Percentiles rank a stretch among this genome's conserved stretches.
These are phyloP conservation scores for Termitomyces sp. DNA, from an alignment of 768 basidiomycete genomes.

Conservation along the genomic window DNA sequence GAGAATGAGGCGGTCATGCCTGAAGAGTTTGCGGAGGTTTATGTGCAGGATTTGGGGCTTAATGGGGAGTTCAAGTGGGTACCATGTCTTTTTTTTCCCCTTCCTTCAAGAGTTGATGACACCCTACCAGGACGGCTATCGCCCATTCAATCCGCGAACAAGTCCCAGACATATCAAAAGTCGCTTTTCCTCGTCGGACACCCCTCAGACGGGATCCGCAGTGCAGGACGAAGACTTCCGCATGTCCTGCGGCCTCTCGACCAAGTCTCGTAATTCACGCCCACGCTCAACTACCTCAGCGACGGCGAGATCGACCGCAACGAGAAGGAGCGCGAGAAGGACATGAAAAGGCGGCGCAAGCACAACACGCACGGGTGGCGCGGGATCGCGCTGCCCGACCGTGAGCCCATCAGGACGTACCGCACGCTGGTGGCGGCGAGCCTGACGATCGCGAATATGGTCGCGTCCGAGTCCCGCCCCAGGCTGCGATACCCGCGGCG, in stretches of 20 bases:
- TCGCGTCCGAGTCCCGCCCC: constrained; percentile 89
- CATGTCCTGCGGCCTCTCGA: constrained; percentile 80
- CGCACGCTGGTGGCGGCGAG: constrained; percentile 84
- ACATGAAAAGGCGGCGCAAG: constrained; percentile 80
- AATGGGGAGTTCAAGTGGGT: constrained; percentile 89
- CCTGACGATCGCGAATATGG: constrained; percentile 86
- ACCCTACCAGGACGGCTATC: constrained; percentile 80
- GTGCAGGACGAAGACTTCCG: constrained; percentile 91
- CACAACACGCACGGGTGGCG: constrained; percentile 79
- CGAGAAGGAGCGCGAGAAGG: constrained; percentile 94
- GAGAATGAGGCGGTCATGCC: constrained; percentile 77
- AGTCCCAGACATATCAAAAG: constrained; percentile 85
- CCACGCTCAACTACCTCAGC: constrained; percentile 83
- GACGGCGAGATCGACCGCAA: constrained; percentile 86
- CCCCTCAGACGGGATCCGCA: constrained; percentile 69
- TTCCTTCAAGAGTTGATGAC: neutral
- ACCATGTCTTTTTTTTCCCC: neutral
- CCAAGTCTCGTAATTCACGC: constrained; percentile 79
- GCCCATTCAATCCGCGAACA: constrained; percentile 96
- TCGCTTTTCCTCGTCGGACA: constrained; percentile 90
- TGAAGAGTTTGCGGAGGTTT: constrained; percentile 89
- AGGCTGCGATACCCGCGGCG: no score
- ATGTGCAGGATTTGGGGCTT: constrained; percentile 83
- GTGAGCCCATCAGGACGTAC: constrained; percentile 88
- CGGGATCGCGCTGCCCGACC: constrained; percentile 84